Evolutionary conservation across 257 asterid species (phyloP), one percentile per base, ranked within the genome.

Genomic region (Jacaranda mimosifolia): DNA sequence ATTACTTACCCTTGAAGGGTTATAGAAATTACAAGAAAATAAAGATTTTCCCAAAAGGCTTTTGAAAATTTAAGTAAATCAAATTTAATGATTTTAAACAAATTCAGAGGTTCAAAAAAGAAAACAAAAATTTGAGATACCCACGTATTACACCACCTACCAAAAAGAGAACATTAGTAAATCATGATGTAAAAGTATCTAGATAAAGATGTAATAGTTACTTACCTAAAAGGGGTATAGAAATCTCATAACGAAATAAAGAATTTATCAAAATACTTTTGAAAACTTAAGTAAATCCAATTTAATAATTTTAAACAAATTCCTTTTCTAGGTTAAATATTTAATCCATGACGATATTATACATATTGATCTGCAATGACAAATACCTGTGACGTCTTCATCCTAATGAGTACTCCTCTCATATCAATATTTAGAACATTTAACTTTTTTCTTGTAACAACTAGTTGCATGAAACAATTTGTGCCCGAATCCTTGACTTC

Each of bases 11-110:
- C 6, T 42, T 42, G 18, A 15, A 60, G 60, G 59, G 49, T 49
- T 6, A 75, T 38, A 10, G 40, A 68, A 32, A 39, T 9, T 46
- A 36, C 32, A 48, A 32, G 65, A 6, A 73, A 48, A 64, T 52
- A n/a, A 4, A 79, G 14, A 42, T 19, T 52, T 55, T 35, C 78
- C 48, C 39, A 65, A 72, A 39, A 72, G 32, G 68, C 39, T 40
- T 42, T 63, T 42, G 40, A 39, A 13, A 66, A 72, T 38, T 64
- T 38, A 32, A 58, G 64, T 7, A 45, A 73, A 58, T 79, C 19
- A 51, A 18, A 15, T 73, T 19, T 5, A 38, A 42, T 65, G 72
- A 38, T n/a, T 55, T 45, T 21, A 68, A 26, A 48, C 13, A 39
- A 45, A 10, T 58, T 26, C 32, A 26, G 32, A 26, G 32, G 32